Evolutionary conservation across 805 yeast species (phyloP).

Genomic region (Blastobotrys chiropterorum): DNA sequence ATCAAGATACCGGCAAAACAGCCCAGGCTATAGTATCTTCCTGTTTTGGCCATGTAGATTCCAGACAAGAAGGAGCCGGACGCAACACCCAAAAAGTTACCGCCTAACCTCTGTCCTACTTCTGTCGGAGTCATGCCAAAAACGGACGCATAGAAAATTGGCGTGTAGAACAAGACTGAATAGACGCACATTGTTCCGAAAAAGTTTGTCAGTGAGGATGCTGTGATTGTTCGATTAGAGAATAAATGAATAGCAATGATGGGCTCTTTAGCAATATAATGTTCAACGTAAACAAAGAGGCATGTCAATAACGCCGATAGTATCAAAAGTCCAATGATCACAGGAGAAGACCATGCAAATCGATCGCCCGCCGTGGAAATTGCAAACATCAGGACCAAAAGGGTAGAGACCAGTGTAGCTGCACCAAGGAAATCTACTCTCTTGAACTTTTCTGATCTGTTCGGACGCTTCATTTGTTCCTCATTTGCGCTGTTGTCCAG

Average conservation of each 20-base stretch:
- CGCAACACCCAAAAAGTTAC: constrained; percentile 62
- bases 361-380: constrained; percentile 62
- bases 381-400: constrained; percentile 55
- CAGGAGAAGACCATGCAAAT: constrained; percentile 40
- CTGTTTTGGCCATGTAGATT: constrained; percentile 57
- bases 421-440: constrained; percentile 67
- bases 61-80: constrained; percentile 65
- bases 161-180: constrained; percentile 60
- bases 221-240: constrained; percentile 51
- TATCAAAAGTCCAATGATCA: constrained; percentile 34
- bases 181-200: constrained; percentile 64
- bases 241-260: constrained; percentile 59
- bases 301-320: constrained; percentile 32
- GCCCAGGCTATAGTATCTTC: constrained; percentile 50
- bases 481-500: not conserved
- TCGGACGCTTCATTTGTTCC: constrained; percentile 17
- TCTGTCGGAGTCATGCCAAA: constrained; percentile 46
- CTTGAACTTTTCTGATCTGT: constrained; percentile 12
- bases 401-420: constrained; percentile 47
- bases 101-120: constrained; percentile 45
- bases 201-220: constrained; percentile 64
- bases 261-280: constrained; percentile 51
- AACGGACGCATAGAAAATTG: constrained; percentile 58
- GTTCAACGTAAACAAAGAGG: constrained; percentile 48
- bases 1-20: constrained; percentile 38